Evolutionary conservation across 352 stramenopile genomes (phyloP).

Genomic region (Globisporangium nagaii): DNA sequence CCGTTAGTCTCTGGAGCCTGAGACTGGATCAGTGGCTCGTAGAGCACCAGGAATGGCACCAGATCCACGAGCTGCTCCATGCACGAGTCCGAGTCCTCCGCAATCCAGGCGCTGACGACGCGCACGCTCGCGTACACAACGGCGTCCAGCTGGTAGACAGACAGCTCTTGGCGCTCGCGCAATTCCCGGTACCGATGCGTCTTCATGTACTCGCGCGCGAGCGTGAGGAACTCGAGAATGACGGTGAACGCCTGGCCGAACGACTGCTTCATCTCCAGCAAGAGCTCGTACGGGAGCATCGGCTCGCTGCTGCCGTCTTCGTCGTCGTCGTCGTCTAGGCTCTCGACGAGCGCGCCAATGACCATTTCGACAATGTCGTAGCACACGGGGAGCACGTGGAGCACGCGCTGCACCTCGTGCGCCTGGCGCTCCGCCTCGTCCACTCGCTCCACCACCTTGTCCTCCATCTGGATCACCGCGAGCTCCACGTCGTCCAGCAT

Average conservation of each 20-base stretch:
- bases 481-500: constrained; percentile 82
- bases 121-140: constrained; percentile 76
- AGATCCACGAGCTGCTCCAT: constrained; percentile 62
- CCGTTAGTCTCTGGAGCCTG: not conserved
- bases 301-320: constrained; percentile 19
- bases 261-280: constrained; percentile 70
- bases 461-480: constrained; percentile 62
- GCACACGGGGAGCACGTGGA: constrained; percentile 65
- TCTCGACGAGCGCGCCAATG: constrained; percentile 58
- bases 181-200: constrained; percentile 64
- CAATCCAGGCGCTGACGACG: constrained; percentile 74
- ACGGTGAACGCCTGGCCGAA: constrained; percentile 70
- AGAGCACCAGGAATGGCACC: constrained; percentile 79
- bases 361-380: constrained; percentile 73
- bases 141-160: constrained; percentile 53
- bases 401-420: constrained; percentile 45
- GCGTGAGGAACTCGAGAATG: constrained; percentile 62
- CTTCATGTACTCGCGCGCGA: constrained; percentile 63
- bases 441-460: constrained; percentile 35
- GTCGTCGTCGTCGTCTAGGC: constrained; percentile 9
- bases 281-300: constrained; percentile 57
- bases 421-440: constrained; percentile 39
- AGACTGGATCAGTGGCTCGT: constrained; percentile 18
- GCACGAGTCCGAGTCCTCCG: constrained; percentile 75
- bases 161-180: constrained; percentile 21